Conservation (phyloP, 768 basidiomycete genomes). For the Kwoniella sp. region DNA sequence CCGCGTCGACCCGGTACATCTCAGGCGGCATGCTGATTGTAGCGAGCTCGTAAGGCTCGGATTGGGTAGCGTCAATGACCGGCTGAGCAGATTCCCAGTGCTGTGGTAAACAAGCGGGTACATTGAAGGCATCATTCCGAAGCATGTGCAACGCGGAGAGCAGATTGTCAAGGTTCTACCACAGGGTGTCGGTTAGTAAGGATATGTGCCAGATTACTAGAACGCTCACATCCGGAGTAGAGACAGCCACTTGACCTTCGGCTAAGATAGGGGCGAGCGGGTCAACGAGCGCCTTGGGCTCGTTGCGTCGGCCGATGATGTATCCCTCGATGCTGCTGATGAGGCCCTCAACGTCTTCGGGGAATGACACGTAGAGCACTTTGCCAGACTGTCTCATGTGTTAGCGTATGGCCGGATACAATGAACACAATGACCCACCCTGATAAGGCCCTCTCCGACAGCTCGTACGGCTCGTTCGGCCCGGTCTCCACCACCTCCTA, state of each 20-base stretch:
- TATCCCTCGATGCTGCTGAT: slow-evolving; percentile 66
- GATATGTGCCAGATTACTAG: too few relatives aligned
- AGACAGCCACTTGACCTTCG: slow-evolving; percentile 8
- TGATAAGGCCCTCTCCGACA: slow-evolving; percentile 46
- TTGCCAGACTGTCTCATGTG: slow-evolving; percentile 63
- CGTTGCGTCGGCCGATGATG: slow-evolving; percentile 59
- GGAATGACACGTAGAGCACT: slow-evolving; percentile 60
- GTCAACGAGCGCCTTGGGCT: slow-evolving; percentile 64
- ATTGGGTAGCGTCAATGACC: slow-evolving; percentile 3
- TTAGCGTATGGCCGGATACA: too few relatives aligned
- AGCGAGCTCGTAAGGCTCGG: slow-evolving; percentile 20
- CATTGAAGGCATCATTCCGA: slow-evolving; percentile 59
- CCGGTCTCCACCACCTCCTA: slow-evolving; percentile 43
- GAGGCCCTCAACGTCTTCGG: slow-evolving; percentile 63
- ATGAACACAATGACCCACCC: slow-evolving; percentile 21
- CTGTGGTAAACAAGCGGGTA: slow-evolving; percentile 55
- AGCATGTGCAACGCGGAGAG: slow-evolving; percentile 62
- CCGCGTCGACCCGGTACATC: slow-evolving; percentile 35
- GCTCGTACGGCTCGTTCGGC: slow-evolving; percentile 44
- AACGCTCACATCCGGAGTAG: slow-evolving; percentile 16
- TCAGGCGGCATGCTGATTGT: slow-evolving; percentile 42
- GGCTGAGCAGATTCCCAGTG: slow-evolving; percentile 21
- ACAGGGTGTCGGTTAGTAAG: slow-evolving; percentile 1
- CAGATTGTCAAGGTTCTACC: slow-evolving; percentile 70
- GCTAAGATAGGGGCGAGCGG: slow-evolving; percentile 51